Evolutionary conservation across 2,329 filamentous ascomycete genomes (phyloP).

Genomic region (Elsinoe batatas): DNA sequence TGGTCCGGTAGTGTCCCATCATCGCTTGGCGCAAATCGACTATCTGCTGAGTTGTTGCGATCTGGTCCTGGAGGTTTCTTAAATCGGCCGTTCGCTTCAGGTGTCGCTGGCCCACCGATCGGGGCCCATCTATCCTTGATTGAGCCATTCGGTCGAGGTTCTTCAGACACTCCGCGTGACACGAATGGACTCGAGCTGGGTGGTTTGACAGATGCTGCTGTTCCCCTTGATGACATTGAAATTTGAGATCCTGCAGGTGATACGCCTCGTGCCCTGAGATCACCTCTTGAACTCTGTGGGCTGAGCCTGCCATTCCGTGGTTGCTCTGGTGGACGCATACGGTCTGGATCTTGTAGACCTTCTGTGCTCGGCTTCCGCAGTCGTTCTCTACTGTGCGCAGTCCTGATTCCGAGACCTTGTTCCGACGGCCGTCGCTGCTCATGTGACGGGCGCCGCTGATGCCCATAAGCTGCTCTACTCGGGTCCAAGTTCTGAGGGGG

Average conservation of each 20-base stretch:
- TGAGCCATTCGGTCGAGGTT: background rate
- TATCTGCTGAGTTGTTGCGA: conserved; percentile 8
- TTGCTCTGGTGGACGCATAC: conserved; percentile 21
- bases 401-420: conserved; percentile 14
- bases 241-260: conserved; percentile 10
- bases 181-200: background rate
- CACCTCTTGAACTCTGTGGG: conserved; percentile 4
- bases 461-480: background rate
- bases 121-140: conserved; percentile 4
- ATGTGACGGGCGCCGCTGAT: conserved; percentile 6
- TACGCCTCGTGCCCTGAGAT: background rate
- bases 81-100: conserved; percentile 3
- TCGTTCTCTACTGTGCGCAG: conserved; percentile 14
- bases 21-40: conserved; percentile 3
- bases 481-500: conserved; percentile 6
- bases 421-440: conserved; percentile 11
- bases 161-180: background rate
- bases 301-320: conserved; percentile 5
- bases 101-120: background rate
- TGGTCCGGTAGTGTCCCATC: conserved; percentile 6
- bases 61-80: conserved; percentile 9
- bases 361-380: conserved; percentile 16
- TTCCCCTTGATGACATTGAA: conserved; percentile 2
- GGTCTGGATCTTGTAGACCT: conserved; percentile 20
- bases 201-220: conserved; percentile 1